Evolutionary conservation across 352 stramenopile species (phyloP).

Genomic region (Blastocystis hominis): DNA sequence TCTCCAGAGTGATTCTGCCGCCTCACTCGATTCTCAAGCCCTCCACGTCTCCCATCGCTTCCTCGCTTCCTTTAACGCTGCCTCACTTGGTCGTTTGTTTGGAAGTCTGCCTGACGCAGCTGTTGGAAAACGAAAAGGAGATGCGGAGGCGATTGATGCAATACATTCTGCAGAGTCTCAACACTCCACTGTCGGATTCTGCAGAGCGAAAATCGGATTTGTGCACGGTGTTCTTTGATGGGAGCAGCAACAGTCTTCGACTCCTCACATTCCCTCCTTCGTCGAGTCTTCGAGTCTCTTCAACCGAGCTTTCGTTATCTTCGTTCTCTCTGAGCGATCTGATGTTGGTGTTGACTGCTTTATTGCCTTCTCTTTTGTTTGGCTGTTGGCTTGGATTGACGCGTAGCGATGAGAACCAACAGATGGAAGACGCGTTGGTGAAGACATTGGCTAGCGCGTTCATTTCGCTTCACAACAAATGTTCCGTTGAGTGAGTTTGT

Average conservation of each 20-base stretch:
- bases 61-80: not conserved
- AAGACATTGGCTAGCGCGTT: not conserved
- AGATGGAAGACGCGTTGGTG: not conserved
- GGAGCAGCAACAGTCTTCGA: not conserved
- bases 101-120: not conserved
- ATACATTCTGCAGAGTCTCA: not conserved
- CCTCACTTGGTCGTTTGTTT: not conserved
- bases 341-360: not conserved
- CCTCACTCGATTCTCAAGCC: not conserved
- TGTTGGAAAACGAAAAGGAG: slow-evolving; percentile 27
- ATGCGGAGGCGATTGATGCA: not conserved
- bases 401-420: slow-evolving; percentile 2
- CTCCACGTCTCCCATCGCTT: not conserved
- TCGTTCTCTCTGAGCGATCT: not conserved
- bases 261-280: not conserved
- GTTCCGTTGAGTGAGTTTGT: not conserved
- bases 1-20: not conserved
- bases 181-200: no score
- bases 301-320: not conserved
- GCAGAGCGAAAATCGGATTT: not conserved
- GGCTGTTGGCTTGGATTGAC: not conserved
- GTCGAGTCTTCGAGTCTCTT: not conserved
- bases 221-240: not conserved
- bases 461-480: not conserved
- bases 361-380: not conserved